Base-by-base conservation (phyloP, 768 basidiomycete genomes). In the Psilocybe tampanensis region DNA sequence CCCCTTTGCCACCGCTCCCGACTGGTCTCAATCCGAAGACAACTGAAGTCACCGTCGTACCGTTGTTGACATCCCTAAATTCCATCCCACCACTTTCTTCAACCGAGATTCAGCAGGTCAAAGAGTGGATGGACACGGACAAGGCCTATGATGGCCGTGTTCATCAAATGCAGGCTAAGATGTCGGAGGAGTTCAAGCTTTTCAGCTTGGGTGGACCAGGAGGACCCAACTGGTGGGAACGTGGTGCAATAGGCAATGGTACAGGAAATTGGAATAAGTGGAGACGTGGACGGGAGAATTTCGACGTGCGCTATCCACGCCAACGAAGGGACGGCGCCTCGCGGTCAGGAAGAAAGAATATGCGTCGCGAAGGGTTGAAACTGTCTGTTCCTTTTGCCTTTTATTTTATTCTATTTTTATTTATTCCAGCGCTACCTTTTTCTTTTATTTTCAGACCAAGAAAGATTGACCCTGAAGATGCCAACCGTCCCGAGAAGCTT, bases 401-500 rank as follows among this genome's bases (percentile, higher is more conserved):
- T n/a, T n/a, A n/a, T 56, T 58, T 58, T 62, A 59, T 21, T 58
- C 45, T 53, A 53, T 44, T 29, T 47, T 21, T 39, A 39, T 42
- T 52, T 47, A 22, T 58, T 47, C 32, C 22, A 44, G 54, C 52
- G 21, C 39, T 53, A 45, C 58, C 51, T 26, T 54, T 33, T 44
- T n/a, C n/a, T n/a, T n/a, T n/a, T n/a, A n/a, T n/a, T 53, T 52
- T n/a, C 52, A 89, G 88, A 58, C 91, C 92, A 12, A 76, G 86
- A 54, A 84, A 80, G 62, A 65, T 91, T 21, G 72, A 78, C 8
- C 65, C 75, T 6, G 80, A 84, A 51, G 80, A 87, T 32, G 82
- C 82, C 5, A 80, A 85, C 61, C 76, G 80, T 23, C 80, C 83
- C 12, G 97, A 99, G 67, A 81, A 86, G 64, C 88, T 99, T 23